Percentiles rank a stretch among this genome's conserved stretches.
Evolutionary conservation across 768 basidiomycete genomes (phyloP).

Genomic region (Lactifluus subvellereus): DNA sequence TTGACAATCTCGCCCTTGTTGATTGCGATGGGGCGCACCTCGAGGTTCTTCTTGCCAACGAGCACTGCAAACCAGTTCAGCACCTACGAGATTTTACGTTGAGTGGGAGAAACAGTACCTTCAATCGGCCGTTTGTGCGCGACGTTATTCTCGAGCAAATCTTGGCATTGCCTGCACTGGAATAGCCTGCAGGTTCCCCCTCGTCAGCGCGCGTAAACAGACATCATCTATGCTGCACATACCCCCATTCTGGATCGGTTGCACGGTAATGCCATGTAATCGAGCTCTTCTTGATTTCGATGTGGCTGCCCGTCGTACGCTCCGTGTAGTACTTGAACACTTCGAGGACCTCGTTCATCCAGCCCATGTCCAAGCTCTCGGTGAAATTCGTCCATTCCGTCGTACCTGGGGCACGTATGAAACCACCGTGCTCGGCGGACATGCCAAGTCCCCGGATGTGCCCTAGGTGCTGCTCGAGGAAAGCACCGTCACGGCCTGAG

Average conservation of each 20-base stretch:
- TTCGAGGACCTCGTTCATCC: slow-evolving; percentile 94
- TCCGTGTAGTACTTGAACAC: slow-evolving; percentile 97
- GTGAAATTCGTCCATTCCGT: slow-evolving; percentile 83
- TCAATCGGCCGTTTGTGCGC: slow-evolving; percentile 93
- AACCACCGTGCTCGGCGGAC: slow-evolving; percentile 94
- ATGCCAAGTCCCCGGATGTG: slow-evolving; percentile 79
- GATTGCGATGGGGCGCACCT: slow-evolving; percentile 90
- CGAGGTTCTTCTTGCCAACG: slow-evolving; percentile 97
- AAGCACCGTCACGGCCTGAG: slow-evolving; percentile 89
- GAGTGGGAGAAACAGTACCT: slow-evolving; percentile 39
- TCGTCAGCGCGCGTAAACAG: slow-evolving; percentile 1
- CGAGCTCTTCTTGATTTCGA: slow-evolving; percentile 95
- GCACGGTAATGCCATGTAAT: slow-evolving; percentile 98
- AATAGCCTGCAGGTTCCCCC: slow-evolving; percentile 48
- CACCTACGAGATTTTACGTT: background rate
- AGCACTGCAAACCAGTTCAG: slow-evolving; percentile 48
- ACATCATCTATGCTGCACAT: slow-evolving; percentile 30
- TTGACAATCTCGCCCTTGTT: slow-evolving; percentile 99
- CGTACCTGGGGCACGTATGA: slow-evolving; percentile 68
- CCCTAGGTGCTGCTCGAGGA: slow-evolving; percentile 89
- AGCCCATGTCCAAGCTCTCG: slow-evolving; percentile 90
- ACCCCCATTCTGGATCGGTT: slow-evolving; percentile 95
- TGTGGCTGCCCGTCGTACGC: slow-evolving; percentile 92
- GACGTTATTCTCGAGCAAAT: slow-evolving; percentile 90
- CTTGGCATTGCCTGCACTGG: slow-evolving; percentile 96